Evolutionary conservation across 2,329 filamentous ascomycete genomes (phyloP).

Genomic region (Cordyceps cateniannulata): DNA sequence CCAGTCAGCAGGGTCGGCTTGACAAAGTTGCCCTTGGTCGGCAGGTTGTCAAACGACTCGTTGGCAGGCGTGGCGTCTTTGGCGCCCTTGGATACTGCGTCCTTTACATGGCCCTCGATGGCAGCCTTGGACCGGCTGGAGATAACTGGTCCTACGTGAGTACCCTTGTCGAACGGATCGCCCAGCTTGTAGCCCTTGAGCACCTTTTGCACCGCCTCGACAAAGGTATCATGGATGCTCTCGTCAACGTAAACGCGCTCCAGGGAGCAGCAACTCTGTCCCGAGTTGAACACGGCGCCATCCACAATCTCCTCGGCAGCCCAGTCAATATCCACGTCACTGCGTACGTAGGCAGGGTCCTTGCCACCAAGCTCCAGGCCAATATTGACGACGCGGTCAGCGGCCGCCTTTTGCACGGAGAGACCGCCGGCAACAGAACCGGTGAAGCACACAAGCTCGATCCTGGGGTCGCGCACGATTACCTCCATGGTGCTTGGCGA

Average conservation of each 20-base stretch:
- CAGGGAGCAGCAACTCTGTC: slow-evolving; percentile 93
- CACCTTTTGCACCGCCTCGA: slow-evolving; percentile 72
- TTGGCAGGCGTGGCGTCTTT: slow-evolving; percentile 80
- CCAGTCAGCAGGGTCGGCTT: slow-evolving; percentile 74
- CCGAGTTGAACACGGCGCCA: slow-evolving; percentile 94
- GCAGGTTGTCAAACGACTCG: slow-evolving; percentile 64
- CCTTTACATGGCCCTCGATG: slow-evolving; percentile 72
- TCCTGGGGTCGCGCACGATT: slow-evolving; percentile 68
- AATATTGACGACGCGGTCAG: slow-evolving; percentile 77
- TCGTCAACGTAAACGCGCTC: slow-evolving; percentile 89
- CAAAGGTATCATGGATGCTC: slow-evolving; percentile 75
- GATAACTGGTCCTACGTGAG: slow-evolving; percentile 82
- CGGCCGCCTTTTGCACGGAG: slow-evolving; percentile 76
- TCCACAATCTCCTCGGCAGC: slow-evolving; percentile 92
- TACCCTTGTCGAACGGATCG: slow-evolving; percentile 73
- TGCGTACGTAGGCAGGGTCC: slow-evolving; percentile 83
- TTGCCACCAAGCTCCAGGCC: slow-evolving; percentile 92
- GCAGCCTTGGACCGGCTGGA: slow-evolving; percentile 70
- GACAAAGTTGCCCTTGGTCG: slow-evolving; percentile 80
- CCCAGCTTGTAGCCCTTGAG: slow-evolving; percentile 78
- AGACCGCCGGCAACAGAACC: slow-evolving; percentile 85
- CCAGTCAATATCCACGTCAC: slow-evolving; percentile 84
- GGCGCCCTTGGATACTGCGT: slow-evolving; percentile 78
- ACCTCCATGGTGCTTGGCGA: slow-evolving; percentile 70
- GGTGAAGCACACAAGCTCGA: slow-evolving; percentile 85